These are phyloP conservation scores for Buxus sempervirens DNA, from an alignment of 164 flowering plant genomes.

Conservation along the genomic window DNA sequence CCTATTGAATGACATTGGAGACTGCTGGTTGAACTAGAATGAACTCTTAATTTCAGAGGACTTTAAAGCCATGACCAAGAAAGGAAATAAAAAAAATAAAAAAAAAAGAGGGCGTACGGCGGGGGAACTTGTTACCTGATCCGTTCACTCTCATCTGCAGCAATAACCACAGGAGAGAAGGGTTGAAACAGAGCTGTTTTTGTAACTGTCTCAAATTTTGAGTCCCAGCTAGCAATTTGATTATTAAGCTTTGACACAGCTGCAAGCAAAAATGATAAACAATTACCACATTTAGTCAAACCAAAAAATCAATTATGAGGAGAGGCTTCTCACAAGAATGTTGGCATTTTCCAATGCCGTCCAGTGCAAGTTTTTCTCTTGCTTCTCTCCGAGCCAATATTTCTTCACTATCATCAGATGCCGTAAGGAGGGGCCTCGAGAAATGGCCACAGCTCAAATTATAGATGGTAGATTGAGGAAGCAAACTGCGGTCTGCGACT, in stretches of 20 bases:
- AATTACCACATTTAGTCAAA: background rate
- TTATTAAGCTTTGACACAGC: slow-evolving; percentile 69
- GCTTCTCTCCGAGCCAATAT: slow-evolving; percentile 65
- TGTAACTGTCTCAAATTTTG: slow-evolving; percentile 79
- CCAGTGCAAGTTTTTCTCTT: slow-evolving; percentile 70
- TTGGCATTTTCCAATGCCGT: slow-evolving; percentile 85
- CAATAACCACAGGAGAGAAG: slow-evolving; percentile 84
- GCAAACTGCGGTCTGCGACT: slow-evolving; percentile 75
- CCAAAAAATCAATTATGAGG: background rate
- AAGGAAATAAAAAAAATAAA: too few species aligned
- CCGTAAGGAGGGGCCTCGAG: slow-evolving; percentile 82
- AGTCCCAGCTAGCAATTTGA: slow-evolving; percentile 86
- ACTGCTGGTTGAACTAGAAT: too few species aligned
- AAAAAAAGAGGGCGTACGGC: too few species aligned
- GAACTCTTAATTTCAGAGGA: too few species aligned
- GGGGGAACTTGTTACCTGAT: slow-evolving; percentile 79
- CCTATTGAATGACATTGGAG: too few species aligned
- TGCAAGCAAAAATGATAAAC: slow-evolving; percentile 17
- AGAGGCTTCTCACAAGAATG: slow-evolving; percentile 54
- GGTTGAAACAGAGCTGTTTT: slow-evolving; percentile 73
- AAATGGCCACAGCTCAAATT: slow-evolving; percentile 97
- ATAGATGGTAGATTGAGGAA: slow-evolving; percentile 90
- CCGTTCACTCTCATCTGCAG: slow-evolving; percentile 85
- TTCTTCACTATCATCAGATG: slow-evolving; percentile 80
- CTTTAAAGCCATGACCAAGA: too few species aligned